Evolutionary conservation across 768 basidiomycete species (phyloP).

Genomic region (Phaffia tasmanica): DNA sequence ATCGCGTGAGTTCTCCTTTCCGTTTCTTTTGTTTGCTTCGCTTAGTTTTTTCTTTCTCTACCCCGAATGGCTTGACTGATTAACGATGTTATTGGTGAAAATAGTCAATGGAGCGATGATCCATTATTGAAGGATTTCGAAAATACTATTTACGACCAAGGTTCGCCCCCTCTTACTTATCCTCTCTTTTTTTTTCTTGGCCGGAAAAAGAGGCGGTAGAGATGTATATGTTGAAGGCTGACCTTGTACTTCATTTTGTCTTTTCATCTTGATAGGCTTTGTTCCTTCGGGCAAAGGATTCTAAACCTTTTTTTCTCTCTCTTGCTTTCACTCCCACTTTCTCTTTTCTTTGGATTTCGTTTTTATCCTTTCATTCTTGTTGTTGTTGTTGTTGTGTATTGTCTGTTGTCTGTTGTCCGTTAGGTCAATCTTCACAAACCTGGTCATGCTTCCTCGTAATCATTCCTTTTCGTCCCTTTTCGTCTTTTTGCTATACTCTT

Average conservation of each 20-base stretch:
- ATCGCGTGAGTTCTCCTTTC: neutral
- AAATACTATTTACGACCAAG: conserved; percentile 19
- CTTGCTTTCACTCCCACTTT: no score
- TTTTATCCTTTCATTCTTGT: neutral
- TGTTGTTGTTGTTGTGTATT: neutral
- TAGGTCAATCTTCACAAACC: neutral
- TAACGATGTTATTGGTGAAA: neutral
- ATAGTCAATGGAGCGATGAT: conserved; percentile 19
- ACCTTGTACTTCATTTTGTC: neutral
- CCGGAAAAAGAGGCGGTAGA: no score
- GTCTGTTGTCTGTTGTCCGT: neutral
- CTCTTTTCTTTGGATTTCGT: neutral
- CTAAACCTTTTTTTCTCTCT: neutral
- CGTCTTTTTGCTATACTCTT: no score
- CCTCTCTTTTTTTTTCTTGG: no score
- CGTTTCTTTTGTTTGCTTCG: neutral
- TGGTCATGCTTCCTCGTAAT: neutral
- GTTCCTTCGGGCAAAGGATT: conserved; percentile 9
- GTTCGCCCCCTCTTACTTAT: neutral
- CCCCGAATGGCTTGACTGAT: neutral
- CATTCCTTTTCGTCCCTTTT: no score
- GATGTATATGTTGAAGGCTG: neutral
- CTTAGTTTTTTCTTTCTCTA: neutral
- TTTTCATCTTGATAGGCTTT: conserved; percentile 1
- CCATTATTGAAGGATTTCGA: conserved; percentile 24